Conservation (phyloP, 495 filamentous ascomycete genomes). For the Hypoxylon cercidicola region DNA sequence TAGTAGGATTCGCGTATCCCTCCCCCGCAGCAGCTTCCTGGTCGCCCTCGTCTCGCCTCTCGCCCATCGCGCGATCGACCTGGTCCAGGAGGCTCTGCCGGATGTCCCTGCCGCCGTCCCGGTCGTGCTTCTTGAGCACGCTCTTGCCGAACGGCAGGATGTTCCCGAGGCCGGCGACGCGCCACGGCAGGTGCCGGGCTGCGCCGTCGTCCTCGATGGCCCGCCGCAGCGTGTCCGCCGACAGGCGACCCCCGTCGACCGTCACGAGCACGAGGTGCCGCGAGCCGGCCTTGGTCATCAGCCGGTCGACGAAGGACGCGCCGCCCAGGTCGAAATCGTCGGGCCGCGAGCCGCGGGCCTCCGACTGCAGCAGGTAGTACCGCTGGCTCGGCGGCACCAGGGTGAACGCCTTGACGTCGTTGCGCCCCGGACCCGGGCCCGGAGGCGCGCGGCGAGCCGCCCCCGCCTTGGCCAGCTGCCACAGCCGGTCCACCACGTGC, state of each 20-base stretch:
- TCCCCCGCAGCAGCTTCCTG: conserved; percentile 4
- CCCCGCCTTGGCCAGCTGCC: conserved; percentile 55
- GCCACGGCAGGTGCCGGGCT: conserved; percentile 58
- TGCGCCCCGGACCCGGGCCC: no score
- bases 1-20: not conserved
- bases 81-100: conserved; percentile 14
- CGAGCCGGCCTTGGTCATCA: conserved; percentile 45
- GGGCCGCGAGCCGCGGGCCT: conserved; percentile 36
- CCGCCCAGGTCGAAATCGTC: conserved; percentile 57
- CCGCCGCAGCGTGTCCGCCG: conserved; percentile 42
- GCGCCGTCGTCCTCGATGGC: conserved; percentile 57
- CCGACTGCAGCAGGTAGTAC: conserved; percentile 36
- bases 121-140: conserved; percentile 33
- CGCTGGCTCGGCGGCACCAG: conserved; percentile 57
- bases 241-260: conserved; percentile 52
- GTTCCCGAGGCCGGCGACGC: conserved; percentile 36
- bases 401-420: conserved; percentile 60
- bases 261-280: conserved; percentile 56
- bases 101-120: not conserved
- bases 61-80: not conserved
- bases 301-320: conserved; percentile 40
- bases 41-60: not conserved
- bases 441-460: no score
- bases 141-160: conserved; percentile 43
- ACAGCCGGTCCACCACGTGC: conserved; percentile 56